These are phyloP conservation scores for Daphne laureola DNA, from an alignment of 441 rosid species.

Conservation along the genomic window DNA sequence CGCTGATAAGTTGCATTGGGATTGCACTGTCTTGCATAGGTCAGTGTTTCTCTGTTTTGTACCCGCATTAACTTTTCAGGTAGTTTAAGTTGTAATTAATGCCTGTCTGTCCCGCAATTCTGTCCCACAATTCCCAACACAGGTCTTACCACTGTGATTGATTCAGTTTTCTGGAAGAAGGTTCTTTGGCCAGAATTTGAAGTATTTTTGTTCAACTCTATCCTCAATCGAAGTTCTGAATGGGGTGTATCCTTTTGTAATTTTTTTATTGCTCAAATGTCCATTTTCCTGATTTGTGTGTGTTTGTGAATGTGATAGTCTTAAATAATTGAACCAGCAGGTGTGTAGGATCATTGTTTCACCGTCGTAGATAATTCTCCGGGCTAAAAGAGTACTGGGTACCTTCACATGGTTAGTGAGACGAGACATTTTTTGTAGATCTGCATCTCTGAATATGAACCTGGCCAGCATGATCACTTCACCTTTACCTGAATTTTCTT, in stretches of 20 bases:
- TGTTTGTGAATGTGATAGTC: too few relatives aligned
- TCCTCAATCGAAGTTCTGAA: slow-evolving; percentile 90
- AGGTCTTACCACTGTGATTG: slow-evolving; percentile 74
- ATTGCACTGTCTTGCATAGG: slow-evolving; percentile 55
- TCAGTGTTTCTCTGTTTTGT: slow-evolving; percentile 23
- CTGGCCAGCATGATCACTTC: too few relatives aligned
- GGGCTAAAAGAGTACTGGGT: too few relatives aligned
- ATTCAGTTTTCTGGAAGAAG: slow-evolving; percentile 91
- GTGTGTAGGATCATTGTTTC: too few relatives aligned
- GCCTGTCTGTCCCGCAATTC: slow-evolving; percentile 19
- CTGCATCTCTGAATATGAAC: too few relatives aligned
- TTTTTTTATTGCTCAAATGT: slow-evolving; percentile 7
- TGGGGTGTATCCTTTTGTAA: slow-evolving; percentile 93
- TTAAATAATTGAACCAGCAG: too few relatives aligned
- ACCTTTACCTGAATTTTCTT: too few relatives aligned
- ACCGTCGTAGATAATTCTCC: too few relatives aligned
- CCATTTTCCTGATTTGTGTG: too few relatives aligned
- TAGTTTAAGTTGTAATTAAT: slow-evolving; percentile 11
- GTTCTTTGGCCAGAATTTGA: slow-evolving; percentile 91
- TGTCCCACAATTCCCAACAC: slow-evolving; percentile 28
- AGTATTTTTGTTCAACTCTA: slow-evolving; percentile 96
- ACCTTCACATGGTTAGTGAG: too few relatives aligned
- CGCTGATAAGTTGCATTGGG: slow-evolving; percentile 58
- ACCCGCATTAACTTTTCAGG: slow-evolving; percentile 4
- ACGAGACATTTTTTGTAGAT: too few relatives aligned